A percentile compares a stretch with the other conserved stretches of the same genome.
phyloP scores from a whole-genome alignment of 352 stramenopile species.

The Elongisporangium senticosum region DNA sequence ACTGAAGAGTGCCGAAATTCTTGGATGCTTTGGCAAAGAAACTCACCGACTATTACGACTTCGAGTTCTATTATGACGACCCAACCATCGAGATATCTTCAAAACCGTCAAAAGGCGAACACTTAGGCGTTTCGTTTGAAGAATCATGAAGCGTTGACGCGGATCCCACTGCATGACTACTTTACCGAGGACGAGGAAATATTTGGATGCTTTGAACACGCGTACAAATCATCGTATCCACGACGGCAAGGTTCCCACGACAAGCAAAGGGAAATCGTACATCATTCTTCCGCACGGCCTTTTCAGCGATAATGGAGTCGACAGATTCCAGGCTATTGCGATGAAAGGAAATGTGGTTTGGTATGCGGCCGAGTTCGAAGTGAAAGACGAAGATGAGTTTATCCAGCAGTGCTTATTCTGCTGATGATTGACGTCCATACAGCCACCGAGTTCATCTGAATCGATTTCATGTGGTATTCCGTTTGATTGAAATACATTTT shows the following conservation, averaged over 20 bases:
- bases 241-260: slow-evolving; percentile 13
- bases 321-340: slow-evolving; percentile 10
- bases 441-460: no score
- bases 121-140: slow-evolving; percentile 11
- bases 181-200: slow-evolving; percentile 7
- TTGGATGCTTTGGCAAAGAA: slow-evolving; percentile 14
- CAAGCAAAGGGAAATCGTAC: slow-evolving; percentile 12
- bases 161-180: slow-evolving; percentile 1
- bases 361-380: slow-evolving; percentile 7
- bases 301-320: slow-evolving; percentile 6
- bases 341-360: slow-evolving; percentile 3
- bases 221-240: slow-evolving; percentile 10
- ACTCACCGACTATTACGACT: slow-evolving; percentile 9
- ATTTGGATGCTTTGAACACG: slow-evolving; percentile 5
- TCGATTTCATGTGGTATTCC: no score
- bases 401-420: no score
- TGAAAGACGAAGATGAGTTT: slow-evolving; percentile 14
- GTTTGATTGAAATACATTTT: no score
- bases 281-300: slow-evolving; percentile 9
- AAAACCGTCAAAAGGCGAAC: slow-evolving; percentile 2
- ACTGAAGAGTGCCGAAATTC: slow-evolving; percentile 14
- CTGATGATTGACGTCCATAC: no score
- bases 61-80: slow-evolving; percentile 8
- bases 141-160: slow-evolving; percentile 4
- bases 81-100: slow-evolving; percentile 16